phyloP scores from a whole-genome alignment of 164 flowering plant species.

The Amborella trichopoda region DNA sequence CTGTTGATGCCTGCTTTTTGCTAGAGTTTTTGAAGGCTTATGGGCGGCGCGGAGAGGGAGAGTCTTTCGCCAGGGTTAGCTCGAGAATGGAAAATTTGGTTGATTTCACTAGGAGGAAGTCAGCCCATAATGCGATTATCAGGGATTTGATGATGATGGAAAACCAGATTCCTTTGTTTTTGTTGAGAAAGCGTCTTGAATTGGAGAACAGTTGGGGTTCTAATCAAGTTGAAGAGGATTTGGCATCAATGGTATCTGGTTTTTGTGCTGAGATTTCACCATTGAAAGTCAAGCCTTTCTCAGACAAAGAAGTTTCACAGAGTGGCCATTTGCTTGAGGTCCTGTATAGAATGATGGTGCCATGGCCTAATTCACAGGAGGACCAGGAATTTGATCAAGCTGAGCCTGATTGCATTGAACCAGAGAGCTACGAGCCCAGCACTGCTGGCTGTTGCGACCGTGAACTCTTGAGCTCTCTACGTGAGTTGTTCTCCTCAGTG shows the following conservation, averaged over 20 bases:
- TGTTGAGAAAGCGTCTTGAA: constrained; percentile 9
- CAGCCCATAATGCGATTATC: constrained; percentile 12
- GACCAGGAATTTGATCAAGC: neutral
- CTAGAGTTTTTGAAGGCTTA: constrained; percentile 11
- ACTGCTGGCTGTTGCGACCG: no score
- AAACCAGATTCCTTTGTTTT: constrained; percentile 19
- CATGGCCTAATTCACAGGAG: neutral
- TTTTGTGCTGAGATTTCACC: constrained; percentile 27
- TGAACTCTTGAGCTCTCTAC: no score
- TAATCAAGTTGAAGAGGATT: constrained; percentile 11
- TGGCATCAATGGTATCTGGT: constrained; percentile 20
- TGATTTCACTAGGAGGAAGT: constrained; percentile 8
- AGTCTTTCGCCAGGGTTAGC: neutral
- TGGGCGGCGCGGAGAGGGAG: constrained; percentile 7
- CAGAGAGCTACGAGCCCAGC: neutral
- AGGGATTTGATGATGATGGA: constrained; percentile 22
- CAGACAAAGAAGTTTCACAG: neutral
- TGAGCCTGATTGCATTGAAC: no score
- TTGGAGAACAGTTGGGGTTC: constrained; percentile 1
- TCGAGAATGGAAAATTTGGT: constrained; percentile 10
- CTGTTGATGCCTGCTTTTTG: constrained; percentile 19
- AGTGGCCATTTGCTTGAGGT: constrained; percentile 25
- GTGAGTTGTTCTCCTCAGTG: no score
- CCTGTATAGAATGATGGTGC: constrained; percentile 16
- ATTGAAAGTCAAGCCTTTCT: constrained; percentile 7